Conservation (phyloP, 371 early-diverging fungal species). For the Apophysomyces trapeziformis region DNA sequence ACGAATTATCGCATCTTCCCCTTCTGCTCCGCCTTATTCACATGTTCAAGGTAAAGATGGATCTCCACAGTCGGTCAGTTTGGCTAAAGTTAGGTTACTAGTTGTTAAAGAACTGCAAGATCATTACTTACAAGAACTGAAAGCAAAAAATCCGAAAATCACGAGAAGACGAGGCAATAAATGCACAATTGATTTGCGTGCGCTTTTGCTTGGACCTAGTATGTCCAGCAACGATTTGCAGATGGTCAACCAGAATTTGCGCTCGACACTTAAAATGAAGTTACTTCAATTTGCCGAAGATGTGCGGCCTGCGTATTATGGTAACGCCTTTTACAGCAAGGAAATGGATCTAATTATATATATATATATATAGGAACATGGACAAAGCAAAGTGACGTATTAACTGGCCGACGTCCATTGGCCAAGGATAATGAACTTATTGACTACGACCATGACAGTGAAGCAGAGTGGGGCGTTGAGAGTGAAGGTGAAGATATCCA, state of each 20-base stretch:
- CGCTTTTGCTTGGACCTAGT: conserved; percentile 24
- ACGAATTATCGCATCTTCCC: conserved; percentile 18
- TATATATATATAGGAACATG: conserved; percentile 64
- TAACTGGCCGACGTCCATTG: conserved; percentile 69
- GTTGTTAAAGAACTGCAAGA: conserved; percentile 21
- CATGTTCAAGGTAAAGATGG: conserved; percentile 1
- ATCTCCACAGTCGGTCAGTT: neutral
- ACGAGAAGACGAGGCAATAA: conserved; percentile 21
- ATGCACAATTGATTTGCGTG: conserved; percentile 25
- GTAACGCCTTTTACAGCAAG: conserved; percentile 30
- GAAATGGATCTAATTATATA: neutral
- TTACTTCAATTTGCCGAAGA: conserved; percentile 75
- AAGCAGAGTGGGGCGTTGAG: conserved; percentile 91
- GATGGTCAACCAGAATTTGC: conserved; percentile 31
- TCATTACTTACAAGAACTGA: conserved; percentile 17
- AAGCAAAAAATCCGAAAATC: conserved; percentile 7
- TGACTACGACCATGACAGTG: conserved; percentile 88
- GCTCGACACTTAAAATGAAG: conserved; percentile 61
- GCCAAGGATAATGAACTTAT: conserved; percentile 61
- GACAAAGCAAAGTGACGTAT: conserved; percentile 61
- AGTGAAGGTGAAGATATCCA: conserved; percentile 88
- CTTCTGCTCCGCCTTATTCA: conserved; percentile 1
- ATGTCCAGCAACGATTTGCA: conserved; percentile 21
- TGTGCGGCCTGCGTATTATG: conserved; percentile 81
- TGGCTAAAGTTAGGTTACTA: conserved; percentile 5